Evolutionary conservation across 2,329 filamentous ascomycete genomes (phyloP), one percentile per base, ranked within the genome.

Genomic region (Teratosphaeria gauchensis): DNA sequence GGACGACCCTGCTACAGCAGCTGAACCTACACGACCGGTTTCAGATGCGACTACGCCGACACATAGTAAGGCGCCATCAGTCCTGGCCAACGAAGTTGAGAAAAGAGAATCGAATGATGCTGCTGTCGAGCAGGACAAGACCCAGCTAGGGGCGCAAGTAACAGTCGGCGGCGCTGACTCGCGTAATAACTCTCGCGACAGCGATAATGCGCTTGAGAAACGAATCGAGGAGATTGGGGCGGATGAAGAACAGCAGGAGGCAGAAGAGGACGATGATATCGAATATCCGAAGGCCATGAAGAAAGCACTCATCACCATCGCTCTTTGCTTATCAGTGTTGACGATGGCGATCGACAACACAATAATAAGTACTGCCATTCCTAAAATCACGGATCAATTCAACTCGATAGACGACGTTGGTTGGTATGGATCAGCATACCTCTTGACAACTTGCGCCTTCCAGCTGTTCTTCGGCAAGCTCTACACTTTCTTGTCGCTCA

Each of bases 291-390:
- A 66, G 19, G 56, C 59, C 1, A 64, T 64, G 58, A 69, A 72
- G 59, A 66, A 74, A 21, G 58, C 59, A 1, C 61, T 73, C 21
- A 74, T 75, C 62, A 70, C 69, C 14, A 65, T 70, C 30, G 73
- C 71, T 7, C 61, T 75, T 11, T 70, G 68, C 57, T 63, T 75
- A n/a, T 67, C 71, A 2, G 68, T 73, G 30, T 71, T 72, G 59
- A 70, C 65, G 54, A 65, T 73, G 60, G 65, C 68, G 4, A 59
- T 71, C 16, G 75, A 79, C 66, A 76, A 77, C 60, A 79, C 76
- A n/a, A 78, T 78, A 60, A 76, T 79, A 52, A 71, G 73, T 12
- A 78, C 76, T 1, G 77, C 77, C 4, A 78, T 80, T 53, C 76
- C 77, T 11, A 68, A 70, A 30, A 79, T 80, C 61, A 79, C 77